A percentile compares a stretch with the other conserved stretches of the same genome.
phyloP scores from a whole-genome alignment of 2,329 filamentous ascomycete genomes.

The Botrytis sinoallii region DNA sequence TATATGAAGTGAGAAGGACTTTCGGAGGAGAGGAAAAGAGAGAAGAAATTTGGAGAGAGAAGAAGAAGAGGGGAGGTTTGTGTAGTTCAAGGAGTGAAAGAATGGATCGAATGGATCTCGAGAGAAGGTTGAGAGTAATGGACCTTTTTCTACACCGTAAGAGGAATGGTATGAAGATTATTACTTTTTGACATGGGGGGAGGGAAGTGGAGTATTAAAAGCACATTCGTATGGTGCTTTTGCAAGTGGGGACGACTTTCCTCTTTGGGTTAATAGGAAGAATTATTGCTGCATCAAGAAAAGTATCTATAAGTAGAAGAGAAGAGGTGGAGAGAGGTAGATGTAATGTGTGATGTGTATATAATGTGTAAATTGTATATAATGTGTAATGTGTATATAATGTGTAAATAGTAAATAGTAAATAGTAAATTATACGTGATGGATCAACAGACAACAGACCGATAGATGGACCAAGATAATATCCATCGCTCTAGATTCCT shows the following conservation, averaged over 20 bases:
- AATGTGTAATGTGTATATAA: too few relatives aligned
- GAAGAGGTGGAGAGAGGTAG: background rate
- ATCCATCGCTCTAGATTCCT: background rate
- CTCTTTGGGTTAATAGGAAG: background rate
- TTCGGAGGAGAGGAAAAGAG: conserved; percentile 12
- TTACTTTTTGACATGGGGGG: conserved; percentile 11
- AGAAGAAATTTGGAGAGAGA: conserved; percentile 6
- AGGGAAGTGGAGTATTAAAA: background rate
- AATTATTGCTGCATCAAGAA: background rate
- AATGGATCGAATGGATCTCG: conserved; percentile 14
- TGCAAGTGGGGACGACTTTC: conserved; percentile 9
- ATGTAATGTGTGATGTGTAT: background rate
- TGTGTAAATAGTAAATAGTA: too few relatives aligned
- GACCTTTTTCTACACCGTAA: background rate
- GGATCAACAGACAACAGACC: background rate
- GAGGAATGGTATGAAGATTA: background rate
- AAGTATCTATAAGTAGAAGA: background rate
- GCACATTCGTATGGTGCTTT: background rate
- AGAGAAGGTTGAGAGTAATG: conserved; percentile 13
- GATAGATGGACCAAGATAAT: background rate
- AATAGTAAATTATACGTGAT: background rate
- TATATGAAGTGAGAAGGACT: conserved; percentile 2
- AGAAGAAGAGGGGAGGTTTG: conserved; percentile 5
- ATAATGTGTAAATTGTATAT: too few relatives aligned
- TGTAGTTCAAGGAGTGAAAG: conserved; percentile 17